Conservation (phyloP, 2,329 filamentous ascomycete genomes). For the Botrytis sinoallii region DNA sequence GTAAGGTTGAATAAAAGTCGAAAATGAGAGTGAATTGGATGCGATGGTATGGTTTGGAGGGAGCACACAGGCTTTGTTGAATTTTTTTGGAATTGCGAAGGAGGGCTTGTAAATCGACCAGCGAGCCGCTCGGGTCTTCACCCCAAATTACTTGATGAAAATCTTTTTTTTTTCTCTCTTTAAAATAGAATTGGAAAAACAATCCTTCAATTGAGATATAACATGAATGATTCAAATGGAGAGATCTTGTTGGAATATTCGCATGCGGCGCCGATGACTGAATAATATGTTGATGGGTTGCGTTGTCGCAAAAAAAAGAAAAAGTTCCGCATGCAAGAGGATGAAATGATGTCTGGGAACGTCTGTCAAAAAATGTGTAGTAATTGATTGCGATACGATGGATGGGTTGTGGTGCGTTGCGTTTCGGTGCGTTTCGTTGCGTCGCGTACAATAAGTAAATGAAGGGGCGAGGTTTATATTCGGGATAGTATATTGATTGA, state of each 20-base stretch:
- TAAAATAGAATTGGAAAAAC: not conserved
- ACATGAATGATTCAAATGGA: conserved; percentile 2
- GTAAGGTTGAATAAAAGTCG: not conserved
- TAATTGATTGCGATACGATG: not conserved
- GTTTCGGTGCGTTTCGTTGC: not conserved
- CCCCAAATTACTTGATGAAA: conserved; percentile 11
- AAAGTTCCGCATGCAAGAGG: conserved; percentile 12
- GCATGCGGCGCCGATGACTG: not conserved
- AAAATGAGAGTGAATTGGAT: not conserved
- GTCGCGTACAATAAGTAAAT: not conserved
- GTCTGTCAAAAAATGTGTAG: not conserved
- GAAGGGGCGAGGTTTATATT: not conserved
- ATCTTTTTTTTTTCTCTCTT: not conserved
- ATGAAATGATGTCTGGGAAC: not conserved
- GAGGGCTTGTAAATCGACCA: conserved; percentile 17
- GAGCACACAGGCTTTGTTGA: not conserved
- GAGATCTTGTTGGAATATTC: not conserved
- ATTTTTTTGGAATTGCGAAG: not conserved
- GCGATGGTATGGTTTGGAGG: not conserved
- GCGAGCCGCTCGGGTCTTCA: conserved; percentile 19
- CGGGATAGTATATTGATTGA: not conserved
- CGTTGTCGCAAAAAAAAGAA: not conserved
- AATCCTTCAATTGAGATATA: not conserved
- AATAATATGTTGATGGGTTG: not conserved
- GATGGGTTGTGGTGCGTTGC: not conserved